A percentile compares a stretch with the other conserved stretches of the same genome.
phyloP scores from a whole-genome alignment of 148 eudicot species.

The Amaranthus palmeri region DNA sequence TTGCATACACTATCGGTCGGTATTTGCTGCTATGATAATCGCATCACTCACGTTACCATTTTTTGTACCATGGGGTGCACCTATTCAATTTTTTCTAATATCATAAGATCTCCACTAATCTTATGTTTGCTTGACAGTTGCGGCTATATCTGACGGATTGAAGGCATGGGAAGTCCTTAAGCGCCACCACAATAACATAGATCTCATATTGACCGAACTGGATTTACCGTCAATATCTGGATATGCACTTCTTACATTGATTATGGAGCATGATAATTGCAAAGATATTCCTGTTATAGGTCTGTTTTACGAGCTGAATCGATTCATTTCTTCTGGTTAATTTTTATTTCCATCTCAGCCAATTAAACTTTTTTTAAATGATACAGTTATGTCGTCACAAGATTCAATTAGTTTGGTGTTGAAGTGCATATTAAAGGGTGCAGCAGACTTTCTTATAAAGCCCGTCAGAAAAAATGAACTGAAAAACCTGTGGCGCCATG shows the following conservation, averaged over 20 bases:
- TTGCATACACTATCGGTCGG: too few species aligned
- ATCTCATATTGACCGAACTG: slow-evolving; percentile 56
- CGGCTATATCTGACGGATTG: slow-evolving; percentile 52
- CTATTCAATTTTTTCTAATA: too few species aligned
- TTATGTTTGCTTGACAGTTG: slow-evolving; percentile 37
- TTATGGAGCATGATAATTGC: slow-evolving; percentile 45
- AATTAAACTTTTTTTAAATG: not conserved
- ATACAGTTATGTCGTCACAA: slow-evolving; percentile 62
- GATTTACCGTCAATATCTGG: slow-evolving; percentile 60
- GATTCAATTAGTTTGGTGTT: slow-evolving; percentile 54
- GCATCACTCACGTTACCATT: too few species aligned
- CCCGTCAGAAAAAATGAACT: slow-evolving; percentile 64
- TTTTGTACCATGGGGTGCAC: too few species aligned
- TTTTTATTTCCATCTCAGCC: not conserved
- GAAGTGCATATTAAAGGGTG: slow-evolving; percentile 57
- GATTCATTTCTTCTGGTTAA: not conserved
- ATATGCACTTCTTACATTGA: slow-evolving; percentile 49
- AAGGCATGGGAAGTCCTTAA: slow-evolving; percentile 60
- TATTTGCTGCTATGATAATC: too few species aligned
- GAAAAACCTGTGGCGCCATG: slow-evolving; percentile 69
- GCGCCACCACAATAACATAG: slow-evolving; percentile 37
- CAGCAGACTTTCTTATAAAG: slow-evolving; percentile 61
- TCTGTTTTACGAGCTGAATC: slow-evolving; percentile 23
- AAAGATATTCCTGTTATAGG: slow-evolving; percentile 56
- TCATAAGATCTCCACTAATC: not conserved